phyloP scores from a whole-genome alignment of 768 basidiomycete species.

The Boletus pseudo-olivaceus region DNA sequence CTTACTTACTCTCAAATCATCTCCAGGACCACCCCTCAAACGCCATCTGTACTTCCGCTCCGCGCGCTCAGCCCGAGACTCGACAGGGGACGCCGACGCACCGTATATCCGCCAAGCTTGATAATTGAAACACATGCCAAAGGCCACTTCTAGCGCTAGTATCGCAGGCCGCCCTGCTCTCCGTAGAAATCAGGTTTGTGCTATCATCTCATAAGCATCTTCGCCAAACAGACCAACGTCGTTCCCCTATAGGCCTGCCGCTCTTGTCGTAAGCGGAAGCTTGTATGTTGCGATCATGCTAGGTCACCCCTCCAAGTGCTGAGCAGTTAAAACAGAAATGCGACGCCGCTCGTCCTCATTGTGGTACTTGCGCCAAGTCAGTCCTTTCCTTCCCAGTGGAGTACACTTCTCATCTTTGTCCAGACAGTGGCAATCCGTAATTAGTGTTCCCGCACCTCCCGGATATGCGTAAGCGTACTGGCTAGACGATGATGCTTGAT shows the following conservation, averaged over 20 bases:
- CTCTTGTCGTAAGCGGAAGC: conserved; percentile 79
- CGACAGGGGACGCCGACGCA: conserved; percentile 3
- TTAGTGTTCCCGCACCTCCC: conserved; percentile 80
- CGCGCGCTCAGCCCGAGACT: not conserved
- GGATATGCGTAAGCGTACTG: conserved; percentile 67
- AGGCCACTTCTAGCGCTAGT: conserved; percentile 39
- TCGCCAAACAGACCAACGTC: conserved; percentile 4
- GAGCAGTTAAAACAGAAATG: conserved; percentile 59
- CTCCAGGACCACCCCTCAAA: not conserved
- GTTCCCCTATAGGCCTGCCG: conserved; percentile 58
- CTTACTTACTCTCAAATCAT: not conserved
- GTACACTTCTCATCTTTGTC: conserved; percentile 8
- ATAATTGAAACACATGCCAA: conserved; percentile 54
- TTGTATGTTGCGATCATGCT: conserved; percentile 46
- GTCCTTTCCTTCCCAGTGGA: conserved; percentile 25
- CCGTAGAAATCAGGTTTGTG: conserved; percentile 70
- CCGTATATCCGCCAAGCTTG: not conserved
- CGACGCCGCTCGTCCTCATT: conserved; percentile 82
- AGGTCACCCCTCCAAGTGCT: not conserved
- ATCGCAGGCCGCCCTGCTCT: conserved; percentile 56
- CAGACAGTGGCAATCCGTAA: conserved; percentile 78
- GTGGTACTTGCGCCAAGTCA: conserved; percentile 79
- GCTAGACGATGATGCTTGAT: not conserved
- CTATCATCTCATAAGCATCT: conserved; percentile 2
- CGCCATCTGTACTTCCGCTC: not conserved